Evolutionary conservation across 257 asterid species (phyloP).

Genomic region (Ligustrum vulgare): DNA sequence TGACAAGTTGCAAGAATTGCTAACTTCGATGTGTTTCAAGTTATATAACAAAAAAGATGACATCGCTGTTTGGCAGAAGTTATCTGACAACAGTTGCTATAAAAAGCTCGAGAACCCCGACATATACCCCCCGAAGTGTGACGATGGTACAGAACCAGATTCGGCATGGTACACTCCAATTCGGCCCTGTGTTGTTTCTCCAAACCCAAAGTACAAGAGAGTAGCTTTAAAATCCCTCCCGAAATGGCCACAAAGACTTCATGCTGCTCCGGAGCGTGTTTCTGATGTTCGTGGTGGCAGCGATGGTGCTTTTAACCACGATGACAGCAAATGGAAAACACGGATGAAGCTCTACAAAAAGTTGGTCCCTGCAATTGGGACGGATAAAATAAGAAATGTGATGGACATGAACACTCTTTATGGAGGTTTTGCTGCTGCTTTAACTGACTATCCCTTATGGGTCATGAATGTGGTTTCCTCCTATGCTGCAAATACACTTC

Average conservation of each 20-base stretch:
- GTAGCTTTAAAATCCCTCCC: slow-evolving; percentile 59
- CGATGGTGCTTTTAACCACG: slow-evolving; percentile 79
- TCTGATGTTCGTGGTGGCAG: slow-evolving; percentile 78
- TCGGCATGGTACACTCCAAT: slow-evolving; percentile 99
- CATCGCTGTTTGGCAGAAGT: slow-evolving; percentile 95
- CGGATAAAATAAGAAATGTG: slow-evolving; percentile 81
- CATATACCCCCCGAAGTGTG: slow-evolving; percentile 77
- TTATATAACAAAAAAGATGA: slow-evolving; percentile 86
- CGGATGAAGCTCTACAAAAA: slow-evolving; percentile 83
- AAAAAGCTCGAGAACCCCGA: slow-evolving; percentile 79
- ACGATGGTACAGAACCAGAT: slow-evolving; percentile 93
- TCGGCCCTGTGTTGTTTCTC: slow-evolving; percentile 81
- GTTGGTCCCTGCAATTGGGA: slow-evolving; percentile 77
- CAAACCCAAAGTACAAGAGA: slow-evolving; percentile 56
- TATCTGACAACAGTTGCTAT: slow-evolving; percentile 62
- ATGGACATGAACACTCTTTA: slow-evolving; percentile 95
- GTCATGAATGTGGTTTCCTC: slow-evolving; percentile 94
- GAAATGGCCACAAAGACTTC: slow-evolving; percentile 86
- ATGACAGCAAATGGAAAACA: slow-evolving; percentile 79
- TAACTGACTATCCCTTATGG: slow-evolving; percentile 75
- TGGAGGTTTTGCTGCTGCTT: slow-evolving; percentile 94
- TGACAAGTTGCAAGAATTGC: slow-evolving; percentile 77
- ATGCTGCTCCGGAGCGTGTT: slow-evolving; percentile 74
- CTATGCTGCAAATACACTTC: slow-evolving; percentile 71
- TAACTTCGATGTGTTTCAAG: slow-evolving; percentile 88